Conservation (phyloP, 148 eudicot genomes). For the Rhododendron mucronatum region DNA sequence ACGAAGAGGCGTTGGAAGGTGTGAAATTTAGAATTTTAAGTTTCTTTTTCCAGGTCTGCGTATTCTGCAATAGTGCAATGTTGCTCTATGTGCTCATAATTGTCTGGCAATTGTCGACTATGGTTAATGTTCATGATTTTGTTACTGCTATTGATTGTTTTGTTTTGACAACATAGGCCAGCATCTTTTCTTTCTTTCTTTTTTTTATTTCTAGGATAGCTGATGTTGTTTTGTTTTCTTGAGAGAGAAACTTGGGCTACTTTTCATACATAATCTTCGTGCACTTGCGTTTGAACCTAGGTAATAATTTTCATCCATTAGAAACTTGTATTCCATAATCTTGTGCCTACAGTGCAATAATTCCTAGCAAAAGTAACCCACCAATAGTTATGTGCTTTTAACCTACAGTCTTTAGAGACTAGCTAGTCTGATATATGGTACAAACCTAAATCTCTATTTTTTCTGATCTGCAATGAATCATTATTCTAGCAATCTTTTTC, state of each 20-base stretch:
- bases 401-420: background rate
- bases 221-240: background rate
- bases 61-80: too few relatives aligned
- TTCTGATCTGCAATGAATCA: background rate
- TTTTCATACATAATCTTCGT: background rate
- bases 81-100: background rate
- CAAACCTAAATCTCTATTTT: background rate
- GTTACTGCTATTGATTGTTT: background rate
- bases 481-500: background rate
- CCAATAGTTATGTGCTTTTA: background rate
- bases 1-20: slow-evolving; percentile 96
- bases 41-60: background rate
- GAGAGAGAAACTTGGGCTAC: background rate
- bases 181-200: too few relatives aligned
- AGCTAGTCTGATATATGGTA: too few relatives aligned
- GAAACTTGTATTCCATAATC: background rate
- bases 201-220: background rate
- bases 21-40: background rate
- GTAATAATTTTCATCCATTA: background rate
- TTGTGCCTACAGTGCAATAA: background rate
- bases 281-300: background rate
- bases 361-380: background rate
- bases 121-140: background rate
- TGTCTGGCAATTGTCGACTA: background rate
- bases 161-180: background rate